Conservation (phyloP, 2,329 filamentous ascomycete genomes). For the Cladosporium sphaerospermum region DNA sequence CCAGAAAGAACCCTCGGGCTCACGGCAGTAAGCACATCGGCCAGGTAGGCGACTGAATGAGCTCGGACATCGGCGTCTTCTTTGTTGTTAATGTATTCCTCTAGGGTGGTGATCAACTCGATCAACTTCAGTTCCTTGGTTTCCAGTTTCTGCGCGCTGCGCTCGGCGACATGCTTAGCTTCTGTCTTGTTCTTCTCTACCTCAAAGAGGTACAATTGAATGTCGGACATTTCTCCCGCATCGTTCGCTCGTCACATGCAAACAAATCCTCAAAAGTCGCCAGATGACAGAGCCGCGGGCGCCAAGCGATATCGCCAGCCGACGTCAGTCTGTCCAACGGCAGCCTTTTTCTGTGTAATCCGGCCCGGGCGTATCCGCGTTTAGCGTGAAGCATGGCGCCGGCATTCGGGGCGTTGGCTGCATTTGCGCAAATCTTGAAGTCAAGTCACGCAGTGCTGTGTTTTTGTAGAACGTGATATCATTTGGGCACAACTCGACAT, state of each 20-base stretch:
- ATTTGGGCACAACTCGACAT: not conserved
- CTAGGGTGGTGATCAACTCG: conserved; percentile 56
- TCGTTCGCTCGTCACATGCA: not conserved
- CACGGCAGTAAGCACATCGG: conserved; percentile 45
- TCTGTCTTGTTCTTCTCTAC: conserved; percentile 43
- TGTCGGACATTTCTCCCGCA: conserved; percentile 42
- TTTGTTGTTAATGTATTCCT: conserved; percentile 59
- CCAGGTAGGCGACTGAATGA: conserved; percentile 50
- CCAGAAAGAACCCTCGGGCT: conserved; percentile 51
- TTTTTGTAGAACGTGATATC: conserved; percentile 9
- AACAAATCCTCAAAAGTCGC: not conserved
- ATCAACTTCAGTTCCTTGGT: conserved; percentile 55
- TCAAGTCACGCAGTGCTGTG: conserved; percentile 9
- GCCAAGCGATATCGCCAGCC: conserved; percentile 9
- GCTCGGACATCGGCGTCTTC: conserved; percentile 54
- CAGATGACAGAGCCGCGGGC: conserved; percentile 1
- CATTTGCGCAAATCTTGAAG: conserved; percentile 10
- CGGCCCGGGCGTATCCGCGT: not conserved
- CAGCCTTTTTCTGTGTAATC: not conserved
- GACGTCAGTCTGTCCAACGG: not conserved
- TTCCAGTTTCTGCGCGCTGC: conserved; percentile 47
- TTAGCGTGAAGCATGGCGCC: conserved; percentile 1
- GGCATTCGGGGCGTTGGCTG: conserved; percentile 4
- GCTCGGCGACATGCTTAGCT: conserved; percentile 37
- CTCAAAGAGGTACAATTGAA: conserved; percentile 47